Conservation (phyloP, 148 eudicot genomes). For the Vaccinium darrowii region DNA sequence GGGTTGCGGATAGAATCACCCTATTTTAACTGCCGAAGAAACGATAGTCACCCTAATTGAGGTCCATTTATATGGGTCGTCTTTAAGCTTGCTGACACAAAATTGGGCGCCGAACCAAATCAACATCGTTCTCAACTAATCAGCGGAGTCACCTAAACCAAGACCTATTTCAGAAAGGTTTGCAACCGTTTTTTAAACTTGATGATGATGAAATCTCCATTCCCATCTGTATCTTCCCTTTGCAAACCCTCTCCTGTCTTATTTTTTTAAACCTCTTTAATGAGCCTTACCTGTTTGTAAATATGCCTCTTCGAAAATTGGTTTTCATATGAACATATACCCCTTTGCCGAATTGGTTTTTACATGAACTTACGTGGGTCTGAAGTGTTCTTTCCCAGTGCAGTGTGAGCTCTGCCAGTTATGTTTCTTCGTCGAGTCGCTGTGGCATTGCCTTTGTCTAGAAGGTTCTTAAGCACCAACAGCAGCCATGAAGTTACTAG, state of each 20-base stretch:
- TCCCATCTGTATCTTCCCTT: neutral
- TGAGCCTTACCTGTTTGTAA: constrained; percentile 22
- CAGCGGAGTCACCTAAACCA: neutral
- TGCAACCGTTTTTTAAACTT: neutral
- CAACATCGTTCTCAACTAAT: neutral
- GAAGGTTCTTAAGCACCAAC: constrained; percentile 38
- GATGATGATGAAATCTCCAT: neutral
- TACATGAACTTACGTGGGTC: neutral
- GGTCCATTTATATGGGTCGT: too few relatives aligned
- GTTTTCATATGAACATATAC: neutral
- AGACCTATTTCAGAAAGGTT: neutral
- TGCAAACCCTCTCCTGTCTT: neutral
- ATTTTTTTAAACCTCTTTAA: neutral
- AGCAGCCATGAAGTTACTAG: constrained; percentile 40
- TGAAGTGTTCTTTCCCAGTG: neutral
- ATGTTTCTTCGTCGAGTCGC: constrained; percentile 1
- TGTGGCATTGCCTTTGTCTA: constrained; percentile 10
- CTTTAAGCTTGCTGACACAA: too few relatives aligned
- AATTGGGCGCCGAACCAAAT: too few relatives aligned
- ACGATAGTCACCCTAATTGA: too few relatives aligned
- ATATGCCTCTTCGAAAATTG: constrained; percentile 20
- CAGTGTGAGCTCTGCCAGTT: neutral
- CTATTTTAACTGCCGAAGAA: too few relatives aligned
- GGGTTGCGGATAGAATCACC: too few relatives aligned
- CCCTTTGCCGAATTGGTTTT: neutral